Base-by-base conservation (phyloP, 1,284 basidiomycete species). In the Apiotrichum laibachii region DNA sequence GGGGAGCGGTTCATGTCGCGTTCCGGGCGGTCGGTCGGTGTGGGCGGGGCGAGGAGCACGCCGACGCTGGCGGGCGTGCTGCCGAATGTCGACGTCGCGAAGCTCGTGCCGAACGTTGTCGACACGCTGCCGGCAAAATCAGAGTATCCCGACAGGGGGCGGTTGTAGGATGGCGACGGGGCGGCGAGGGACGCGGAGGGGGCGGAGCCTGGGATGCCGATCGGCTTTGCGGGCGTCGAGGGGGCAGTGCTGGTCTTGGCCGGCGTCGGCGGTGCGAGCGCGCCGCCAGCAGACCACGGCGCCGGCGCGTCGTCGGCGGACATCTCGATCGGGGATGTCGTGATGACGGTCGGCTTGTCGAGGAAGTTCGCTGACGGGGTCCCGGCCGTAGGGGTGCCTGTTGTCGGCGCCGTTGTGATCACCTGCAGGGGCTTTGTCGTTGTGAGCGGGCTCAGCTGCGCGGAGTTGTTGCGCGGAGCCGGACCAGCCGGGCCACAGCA, bases 401-500 rank as follows among this genome's bases (percentile, higher is more conserved):
- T 31, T 31, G 26, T 31, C 26, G n/a, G n/a, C n/a, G 26, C 26
- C 26, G 26, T 31, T 16, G 45, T 35, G 5, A 15, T 42, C 26
- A 21, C 10, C 18, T 44, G 18, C 50, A n/a, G 62, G 53, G 26
- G 46, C 12, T 22, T 26, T 37, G 31, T 54, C 56, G 21, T 43
- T 43, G 45, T 5, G 57, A 18, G 22, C 15, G 39, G 21, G 52
- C 49, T 12, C 26, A 31, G 3, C 26, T 3, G 26, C 26, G 26
- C 26, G 50, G 33, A 9, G 55, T 22, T 11, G 59, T 45, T 4
- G 62, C 53, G 31, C 40, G 19, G 9, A n/a, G n/a, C 4, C 8
- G 15, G 26, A 12, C n/a, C 7, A 16, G 48, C 50, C 5, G 62
- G 62, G 1, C 59, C 59, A 5, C 70, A 72, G 48, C 72, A 75